Evolutionary conservation across 2,329 filamentous ascomycete genomes (phyloP).

Genomic region (Colletotrichum navitas): DNA sequence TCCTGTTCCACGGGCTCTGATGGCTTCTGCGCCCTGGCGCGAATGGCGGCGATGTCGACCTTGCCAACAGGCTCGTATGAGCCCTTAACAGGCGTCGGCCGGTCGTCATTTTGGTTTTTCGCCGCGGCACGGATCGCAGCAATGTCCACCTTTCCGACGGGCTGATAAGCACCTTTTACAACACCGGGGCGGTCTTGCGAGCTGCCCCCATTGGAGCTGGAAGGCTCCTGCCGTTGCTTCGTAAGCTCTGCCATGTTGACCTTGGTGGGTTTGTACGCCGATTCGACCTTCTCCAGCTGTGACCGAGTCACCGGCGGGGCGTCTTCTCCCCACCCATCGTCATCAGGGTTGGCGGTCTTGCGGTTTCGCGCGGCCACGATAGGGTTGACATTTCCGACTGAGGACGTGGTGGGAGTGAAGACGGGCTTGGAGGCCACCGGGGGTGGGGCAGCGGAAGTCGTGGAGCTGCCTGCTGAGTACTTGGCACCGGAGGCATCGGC

Average conservation of each 20-base stretch:
- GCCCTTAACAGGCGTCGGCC: conserved; percentile 88
- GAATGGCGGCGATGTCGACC: conserved; percentile 95
- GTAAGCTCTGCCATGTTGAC: conserved; percentile 92
- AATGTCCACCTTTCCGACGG: conserved; percentile 97
- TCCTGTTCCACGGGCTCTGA: conserved; percentile 48
- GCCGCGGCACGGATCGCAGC: conserved; percentile 85
- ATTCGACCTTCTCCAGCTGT: conserved; percentile 89
- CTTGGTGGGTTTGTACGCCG: conserved; percentile 95
- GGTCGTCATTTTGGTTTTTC: conserved; percentile 78
- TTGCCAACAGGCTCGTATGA: conserved; percentile 96
- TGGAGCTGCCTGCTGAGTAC: conserved; percentile 79
- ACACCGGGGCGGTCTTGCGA: conserved; percentile 70
- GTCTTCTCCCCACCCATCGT: conserved; percentile 94
- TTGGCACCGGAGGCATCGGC: conserved; percentile 95
- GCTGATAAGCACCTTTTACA: conserved; percentile 89
- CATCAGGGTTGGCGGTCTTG: conserved; percentile 73
- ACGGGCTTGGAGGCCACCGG: conserved; percentile 89
- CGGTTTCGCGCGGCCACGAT: conserved; percentile 74
- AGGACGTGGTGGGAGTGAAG: conserved; percentile 80
- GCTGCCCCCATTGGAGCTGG: conserved; percentile 59
- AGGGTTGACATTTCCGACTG: conserved; percentile 72
- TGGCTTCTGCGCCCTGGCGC: conserved; percentile 82
- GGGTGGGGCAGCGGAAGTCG: conserved; percentile 70
- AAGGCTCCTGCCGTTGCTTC: conserved; percentile 76
- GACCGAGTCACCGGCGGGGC: conserved; percentile 90